phyloP scores from a whole-genome alignment of 129 eudicot species.

The Lactuca sativa region DNA sequence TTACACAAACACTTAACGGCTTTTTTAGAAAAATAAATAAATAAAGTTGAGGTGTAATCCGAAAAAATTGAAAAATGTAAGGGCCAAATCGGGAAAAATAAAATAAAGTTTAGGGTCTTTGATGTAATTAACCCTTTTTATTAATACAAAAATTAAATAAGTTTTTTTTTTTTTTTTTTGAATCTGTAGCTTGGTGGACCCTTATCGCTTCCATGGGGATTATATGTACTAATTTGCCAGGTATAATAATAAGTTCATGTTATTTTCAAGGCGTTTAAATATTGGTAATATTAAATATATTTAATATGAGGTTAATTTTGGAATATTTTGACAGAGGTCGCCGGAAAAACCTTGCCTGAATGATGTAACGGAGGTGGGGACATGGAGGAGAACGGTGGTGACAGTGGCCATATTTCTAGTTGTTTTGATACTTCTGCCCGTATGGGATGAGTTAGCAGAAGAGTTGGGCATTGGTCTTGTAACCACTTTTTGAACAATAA shows the following conservation, averaged over 20 bases:
- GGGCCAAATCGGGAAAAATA: too few species aligned
- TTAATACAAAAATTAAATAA: not conserved
- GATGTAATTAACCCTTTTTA: too few species aligned
- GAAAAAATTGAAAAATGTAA: too few species aligned
- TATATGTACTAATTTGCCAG: conserved; percentile 94
- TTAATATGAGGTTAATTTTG: not conserved
- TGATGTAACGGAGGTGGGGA: conserved; percentile 93
- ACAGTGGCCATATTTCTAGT: conserved; percentile 54
- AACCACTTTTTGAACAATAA: conserved; percentile 52
- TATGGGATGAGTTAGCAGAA: conserved; percentile 97
- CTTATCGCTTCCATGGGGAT: conserved; percentile 97
- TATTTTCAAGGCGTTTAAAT: not conserved
- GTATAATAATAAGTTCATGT: conserved; percentile 27
- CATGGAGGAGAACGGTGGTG: conserved; percentile 70
- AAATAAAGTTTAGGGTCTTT: too few species aligned
- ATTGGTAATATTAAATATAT: not conserved
- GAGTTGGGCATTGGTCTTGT: conserved; percentile 96
- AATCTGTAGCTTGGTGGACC: conserved; percentile 88
- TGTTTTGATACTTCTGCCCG: conserved; percentile 72
- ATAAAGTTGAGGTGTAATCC: too few species aligned
- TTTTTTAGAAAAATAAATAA: too few species aligned
- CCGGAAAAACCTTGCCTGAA: conserved; percentile 97
- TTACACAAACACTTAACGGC: too few species aligned
- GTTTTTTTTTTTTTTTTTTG: not conserved
- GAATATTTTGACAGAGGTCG: conserved; percentile 52